phyloP scores from a whole-genome alignment of 257 asterid species.

The Nemophila menziesii region DNA sequence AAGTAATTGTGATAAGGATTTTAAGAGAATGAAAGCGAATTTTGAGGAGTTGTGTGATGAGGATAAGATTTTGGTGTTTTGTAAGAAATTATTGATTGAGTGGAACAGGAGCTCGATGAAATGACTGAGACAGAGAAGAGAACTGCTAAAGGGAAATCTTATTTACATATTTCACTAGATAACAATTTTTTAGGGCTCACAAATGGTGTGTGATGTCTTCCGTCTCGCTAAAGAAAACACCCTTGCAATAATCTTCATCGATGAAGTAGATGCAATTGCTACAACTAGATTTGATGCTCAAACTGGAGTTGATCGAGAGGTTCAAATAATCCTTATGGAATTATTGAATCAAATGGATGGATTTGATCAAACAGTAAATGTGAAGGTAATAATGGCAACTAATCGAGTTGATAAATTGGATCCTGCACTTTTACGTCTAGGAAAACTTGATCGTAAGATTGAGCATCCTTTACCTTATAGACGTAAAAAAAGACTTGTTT shows the following conservation, averaged over 20 bases:
- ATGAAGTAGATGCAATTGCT: conserved; percentile 32
- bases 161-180: too few species aligned
- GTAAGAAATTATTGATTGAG: too few species aligned
- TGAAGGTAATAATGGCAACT: conserved; percentile 85
- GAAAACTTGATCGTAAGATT: too few species aligned
- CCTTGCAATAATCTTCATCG: conserved; percentile 74
- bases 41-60: too few species aligned
- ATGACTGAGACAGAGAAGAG: too few species aligned
- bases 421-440: too few species aligned
- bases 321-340: conserved; percentile 81
- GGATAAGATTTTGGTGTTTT: too few species aligned
- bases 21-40: too few species aligned
- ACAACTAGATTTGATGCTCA: conserved; percentile 52
- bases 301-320: conserved; percentile 89
- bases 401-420: conserved; percentile 84
- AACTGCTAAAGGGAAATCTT: too few species aligned
- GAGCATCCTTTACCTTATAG: conserved; percentile 85
- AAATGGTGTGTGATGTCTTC: conserved; percentile 86
- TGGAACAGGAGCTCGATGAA: too few species aligned
- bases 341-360: conserved; percentile 91
- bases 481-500: conserved; percentile 79
- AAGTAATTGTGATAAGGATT: too few species aligned
- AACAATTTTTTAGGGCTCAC: too few species aligned
- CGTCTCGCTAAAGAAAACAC: conserved; percentile 85
- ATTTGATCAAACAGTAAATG: conserved; percentile 80